These are phyloP conservation scores for Chlamydomonas urium DNA, from an alignment of 139 green algal species.

Conservation along the genomic window DNA sequence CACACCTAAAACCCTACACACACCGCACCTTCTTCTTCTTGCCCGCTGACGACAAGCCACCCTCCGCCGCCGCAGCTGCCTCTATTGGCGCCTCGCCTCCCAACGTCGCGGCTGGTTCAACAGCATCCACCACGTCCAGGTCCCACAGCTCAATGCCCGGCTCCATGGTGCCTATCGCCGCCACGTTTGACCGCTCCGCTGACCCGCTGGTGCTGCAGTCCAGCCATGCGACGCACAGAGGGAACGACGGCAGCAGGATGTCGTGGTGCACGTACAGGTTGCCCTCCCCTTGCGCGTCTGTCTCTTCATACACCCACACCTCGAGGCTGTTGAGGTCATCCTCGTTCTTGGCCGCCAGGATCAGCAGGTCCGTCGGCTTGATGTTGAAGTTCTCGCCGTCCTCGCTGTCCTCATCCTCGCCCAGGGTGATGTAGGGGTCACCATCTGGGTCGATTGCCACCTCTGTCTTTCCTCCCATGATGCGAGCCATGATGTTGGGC, in stretches of 20 bases:
- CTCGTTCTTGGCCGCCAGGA: constrained; percentile 86
- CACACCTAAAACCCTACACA: no score
- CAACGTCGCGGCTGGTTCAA: constrained; percentile 78
- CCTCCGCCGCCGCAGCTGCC: constrained; percentile 1
- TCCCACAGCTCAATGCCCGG: constrained; percentile 97
- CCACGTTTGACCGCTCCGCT: constrained; percentile 62
- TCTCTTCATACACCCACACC: constrained; percentile 95
- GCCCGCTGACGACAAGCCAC: not conserved
- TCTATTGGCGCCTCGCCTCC: constrained; percentile 52
- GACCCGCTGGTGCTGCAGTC: constrained; percentile 52
- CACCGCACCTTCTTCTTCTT: constrained; percentile 27
- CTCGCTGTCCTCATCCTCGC: constrained; percentile 57
- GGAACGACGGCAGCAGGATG: constrained; percentile 91
- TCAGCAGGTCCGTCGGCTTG: constrained; percentile 75
- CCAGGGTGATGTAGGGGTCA: constrained; percentile 63
- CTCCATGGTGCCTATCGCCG: constrained; percentile 84
- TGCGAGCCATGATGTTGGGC: constrained; percentile 27
- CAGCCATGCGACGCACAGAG: constrained; percentile 85
- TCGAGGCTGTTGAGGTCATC: constrained; percentile 92
- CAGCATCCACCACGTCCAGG: constrained; percentile 80
- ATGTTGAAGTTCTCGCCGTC: constrained; percentile 68
- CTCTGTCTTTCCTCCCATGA: constrained; percentile 23
- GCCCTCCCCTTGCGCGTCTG: constrained; percentile 47
- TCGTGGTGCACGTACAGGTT: constrained; percentile 97
- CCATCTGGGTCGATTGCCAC: constrained; percentile 45